phyloP scores from a whole-genome alignment of 2,329 filamentous ascomycete genomes.

The Neofusicoccum kwambonambiense region DNA sequence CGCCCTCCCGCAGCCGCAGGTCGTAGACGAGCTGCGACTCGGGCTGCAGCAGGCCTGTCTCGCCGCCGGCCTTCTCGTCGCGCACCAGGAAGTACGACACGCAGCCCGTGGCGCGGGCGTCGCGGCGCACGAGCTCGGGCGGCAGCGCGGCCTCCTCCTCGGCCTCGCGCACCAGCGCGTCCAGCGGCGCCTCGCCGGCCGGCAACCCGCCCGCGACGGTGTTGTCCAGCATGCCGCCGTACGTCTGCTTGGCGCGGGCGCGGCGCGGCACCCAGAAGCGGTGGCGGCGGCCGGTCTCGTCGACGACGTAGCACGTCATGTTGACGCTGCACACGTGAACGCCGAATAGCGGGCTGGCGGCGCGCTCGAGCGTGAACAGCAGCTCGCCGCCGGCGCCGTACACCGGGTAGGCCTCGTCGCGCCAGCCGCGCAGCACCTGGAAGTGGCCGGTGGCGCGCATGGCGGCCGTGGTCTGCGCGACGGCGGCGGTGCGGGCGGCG shows the following conservation, averaged over 20 bases:
- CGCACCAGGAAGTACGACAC: constrained; percentile 85
- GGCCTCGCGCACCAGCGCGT: constrained; percentile 80
- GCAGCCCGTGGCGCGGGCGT: constrained; percentile 62
- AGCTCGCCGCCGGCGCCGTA: constrained; percentile 38
- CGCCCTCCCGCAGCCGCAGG: constrained; percentile 62
- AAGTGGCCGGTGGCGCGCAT: constrained; percentile 74
- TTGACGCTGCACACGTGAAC: constrained; percentile 47
- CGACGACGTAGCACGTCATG: constrained; percentile 39
- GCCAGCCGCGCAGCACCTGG: constrained; percentile 58
- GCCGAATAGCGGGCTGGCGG: constrained; percentile 43
- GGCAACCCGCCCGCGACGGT: constrained; percentile 85
- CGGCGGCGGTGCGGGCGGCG: constrained; percentile 58
- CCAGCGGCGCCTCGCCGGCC: constrained; percentile 75
- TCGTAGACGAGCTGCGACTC: constrained; percentile 93
- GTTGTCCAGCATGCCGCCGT: constrained; percentile 90
- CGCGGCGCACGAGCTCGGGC: constrained; percentile 63
- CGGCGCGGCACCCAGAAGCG: constrained; percentile 83
- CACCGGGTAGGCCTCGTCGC: constrained; percentile 43
- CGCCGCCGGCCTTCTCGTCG: constrained; percentile 72
- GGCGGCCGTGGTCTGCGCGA: constrained; percentile 60
- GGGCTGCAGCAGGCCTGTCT: constrained; percentile 79
- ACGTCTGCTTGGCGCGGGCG: constrained; percentile 76
- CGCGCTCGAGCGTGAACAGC: constrained; percentile 44
- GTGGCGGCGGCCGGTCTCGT: constrained; percentile 50
- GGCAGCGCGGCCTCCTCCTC: constrained; percentile 84